Conservation (phyloP, 2,329 filamentous ascomycete species). For the Trichoderma hamatum region DNA sequence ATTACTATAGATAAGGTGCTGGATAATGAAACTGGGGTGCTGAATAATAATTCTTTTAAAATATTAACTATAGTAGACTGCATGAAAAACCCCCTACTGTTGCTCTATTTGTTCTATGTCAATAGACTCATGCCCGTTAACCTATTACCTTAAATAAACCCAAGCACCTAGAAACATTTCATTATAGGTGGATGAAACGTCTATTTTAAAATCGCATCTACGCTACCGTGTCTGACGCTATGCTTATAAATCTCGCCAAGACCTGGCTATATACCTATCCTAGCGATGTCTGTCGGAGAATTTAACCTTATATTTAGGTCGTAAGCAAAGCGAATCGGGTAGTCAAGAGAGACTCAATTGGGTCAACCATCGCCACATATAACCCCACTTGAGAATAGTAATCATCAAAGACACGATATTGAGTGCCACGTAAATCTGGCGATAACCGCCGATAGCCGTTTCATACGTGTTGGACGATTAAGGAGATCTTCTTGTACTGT, state of each 20-base stretch:
- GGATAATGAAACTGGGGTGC: too few relatives aligned
- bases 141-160: neutral
- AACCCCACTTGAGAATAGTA: neutral
- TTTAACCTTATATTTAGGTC: neutral
- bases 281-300: neutral
- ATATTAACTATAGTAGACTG: too few relatives aligned
- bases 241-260: neutral
- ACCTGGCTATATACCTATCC: neutral
- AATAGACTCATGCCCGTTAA: neutral
- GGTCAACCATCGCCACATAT: neutral
- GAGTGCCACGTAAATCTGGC: neutral
- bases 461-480: neutral
- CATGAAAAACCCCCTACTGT: neutral
- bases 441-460: neutral
- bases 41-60: too few relatives aligned
- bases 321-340: neutral
- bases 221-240: neutral
- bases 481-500: neutral
- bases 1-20: too few relatives aligned
- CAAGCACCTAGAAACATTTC: neutral
- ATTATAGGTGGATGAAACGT: neutral
- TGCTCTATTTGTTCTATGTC: neutral
- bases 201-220: neutral
- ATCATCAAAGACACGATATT: neutral
- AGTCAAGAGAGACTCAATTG: neutral